Conservation (phyloP, 805 yeast species). For the Monosporozyma unispora region DNA sequence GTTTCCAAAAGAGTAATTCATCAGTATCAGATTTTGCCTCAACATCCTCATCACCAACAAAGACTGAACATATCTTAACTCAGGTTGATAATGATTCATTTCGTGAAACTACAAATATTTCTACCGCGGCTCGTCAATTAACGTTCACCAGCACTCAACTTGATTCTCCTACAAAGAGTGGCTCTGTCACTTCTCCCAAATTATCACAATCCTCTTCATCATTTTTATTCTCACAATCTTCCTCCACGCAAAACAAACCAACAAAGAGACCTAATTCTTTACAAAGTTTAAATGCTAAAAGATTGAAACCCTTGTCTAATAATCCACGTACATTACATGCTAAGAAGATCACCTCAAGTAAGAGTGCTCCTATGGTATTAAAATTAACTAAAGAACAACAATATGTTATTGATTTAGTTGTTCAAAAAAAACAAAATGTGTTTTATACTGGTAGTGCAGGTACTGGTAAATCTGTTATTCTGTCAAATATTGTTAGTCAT, state of each 20-base stretch:
- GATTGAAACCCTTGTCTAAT: conserved; percentile 10
- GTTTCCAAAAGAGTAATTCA: conserved; percentile 4
- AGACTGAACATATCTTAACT: conserved; percentile 2
- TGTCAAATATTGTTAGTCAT: conserved; percentile 52
- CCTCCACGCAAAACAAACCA: conserved; percentile 2
- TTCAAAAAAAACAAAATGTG: conserved; percentile 43
- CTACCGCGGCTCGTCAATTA: conserved; percentile 9
- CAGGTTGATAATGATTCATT: conserved; percentile 5
- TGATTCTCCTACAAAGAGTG: neutral
- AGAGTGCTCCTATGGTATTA: conserved; percentile 1
- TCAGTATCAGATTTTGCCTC: conserved; percentile 1
- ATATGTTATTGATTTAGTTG: conserved; percentile 42
- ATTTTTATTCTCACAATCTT: neutral
- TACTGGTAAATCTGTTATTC: conserved; percentile 72
- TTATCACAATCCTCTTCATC: neutral
- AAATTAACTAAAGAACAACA: conserved; percentile 40
- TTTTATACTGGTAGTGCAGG: conserved; percentile 84
- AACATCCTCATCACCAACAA: conserved; percentile 5
- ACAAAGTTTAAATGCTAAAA: conserved; percentile 16
- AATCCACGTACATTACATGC: neutral
- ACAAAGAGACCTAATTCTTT: conserved; percentile 12
- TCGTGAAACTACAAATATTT: conserved; percentile 8
- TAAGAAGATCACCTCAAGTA: neutral
- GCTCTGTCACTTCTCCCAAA: neutral
- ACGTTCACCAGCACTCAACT: conserved; percentile 11